Percentiles rank a stretch among this genome's conserved stretches.
phyloP scores from a whole-genome alignment of 2,329 filamentous ascomycete species.

The Coleophoma eucalyptorum region DNA sequence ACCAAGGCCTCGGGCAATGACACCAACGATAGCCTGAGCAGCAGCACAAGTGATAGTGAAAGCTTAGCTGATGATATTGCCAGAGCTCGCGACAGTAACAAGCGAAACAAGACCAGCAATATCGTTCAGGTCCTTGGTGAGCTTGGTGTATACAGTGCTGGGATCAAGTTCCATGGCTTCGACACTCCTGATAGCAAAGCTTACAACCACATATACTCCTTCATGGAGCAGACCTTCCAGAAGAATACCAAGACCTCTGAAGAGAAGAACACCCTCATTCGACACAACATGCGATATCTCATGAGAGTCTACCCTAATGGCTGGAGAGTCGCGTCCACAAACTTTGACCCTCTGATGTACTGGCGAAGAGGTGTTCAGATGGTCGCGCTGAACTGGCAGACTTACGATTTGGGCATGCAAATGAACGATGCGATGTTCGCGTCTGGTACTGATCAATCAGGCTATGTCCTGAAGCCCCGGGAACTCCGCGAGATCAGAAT shows the following conservation, averaged over 20 bases:
- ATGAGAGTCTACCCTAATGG: slow-evolving; percentile 93
- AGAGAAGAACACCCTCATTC: slow-evolving; percentile 73
- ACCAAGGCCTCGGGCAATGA: slow-evolving; percentile 21
- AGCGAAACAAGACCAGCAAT: slow-evolving; percentile 69
- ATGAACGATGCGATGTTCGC: slow-evolving; percentile 98
- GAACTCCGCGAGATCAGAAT: slow-evolving; percentile 73
- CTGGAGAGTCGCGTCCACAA: slow-evolving; percentile 78
- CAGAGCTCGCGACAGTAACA: slow-evolving; percentile 50
- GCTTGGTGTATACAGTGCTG: slow-evolving; percentile 73
- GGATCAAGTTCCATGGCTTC: slow-evolving; percentile 82
- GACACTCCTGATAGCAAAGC: slow-evolving; percentile 73
- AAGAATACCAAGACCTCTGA: slow-evolving; percentile 73
- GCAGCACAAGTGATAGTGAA: slow-evolving; percentile 78
- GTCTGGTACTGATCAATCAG: slow-evolving; percentile 77
- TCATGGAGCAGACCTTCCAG: slow-evolving; percentile 86
- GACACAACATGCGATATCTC: slow-evolving; percentile 86
- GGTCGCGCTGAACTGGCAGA: slow-evolving; percentile 98
- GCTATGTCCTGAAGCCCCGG: slow-evolving; percentile 90
- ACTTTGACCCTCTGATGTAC: slow-evolving; percentile 90
- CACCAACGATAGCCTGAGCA: slow-evolving; percentile 46
- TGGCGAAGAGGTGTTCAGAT: slow-evolving; percentile 97
- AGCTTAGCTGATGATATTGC: slow-evolving; percentile 50
- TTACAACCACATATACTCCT: slow-evolving; percentile 94
- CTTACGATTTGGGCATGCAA: slow-evolving; percentile 92
- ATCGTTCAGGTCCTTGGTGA: slow-evolving; percentile 80